Evolutionary conservation across 805 yeast species (phyloP).

Genomic region (Zygosaccharomyces kombuchaensis): DNA sequence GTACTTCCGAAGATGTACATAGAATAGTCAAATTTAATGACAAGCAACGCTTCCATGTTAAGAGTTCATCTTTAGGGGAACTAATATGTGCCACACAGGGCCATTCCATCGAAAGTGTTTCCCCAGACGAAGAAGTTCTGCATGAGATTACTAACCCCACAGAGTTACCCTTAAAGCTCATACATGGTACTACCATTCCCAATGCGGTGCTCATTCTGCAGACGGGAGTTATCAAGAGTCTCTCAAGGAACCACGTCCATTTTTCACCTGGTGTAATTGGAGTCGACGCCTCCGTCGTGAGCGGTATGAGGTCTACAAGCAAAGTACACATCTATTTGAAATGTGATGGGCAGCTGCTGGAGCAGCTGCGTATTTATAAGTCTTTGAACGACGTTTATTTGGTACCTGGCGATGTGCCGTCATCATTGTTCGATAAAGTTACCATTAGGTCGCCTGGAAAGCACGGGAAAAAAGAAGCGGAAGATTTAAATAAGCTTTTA

Average conservation of each 20-base stretch:
- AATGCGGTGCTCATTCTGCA: constrained; percentile 47
- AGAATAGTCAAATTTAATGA: constrained; percentile 60
- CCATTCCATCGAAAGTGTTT: constrained; percentile 56
- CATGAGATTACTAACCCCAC: constrained; percentile 34
- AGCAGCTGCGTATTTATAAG: constrained; percentile 43
- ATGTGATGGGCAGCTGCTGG: constrained; percentile 41
- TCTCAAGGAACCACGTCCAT: constrained; percentile 85
- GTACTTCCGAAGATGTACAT: constrained; percentile 54
- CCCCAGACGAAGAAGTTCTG: constrained; percentile 41
- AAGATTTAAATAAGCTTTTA: constrained; percentile 3
- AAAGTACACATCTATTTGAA: constrained; percentile 62
- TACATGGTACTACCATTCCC: constrained; percentile 72
- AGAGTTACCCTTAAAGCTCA: constrained; percentile 49
- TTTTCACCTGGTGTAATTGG: constrained; percentile 59
- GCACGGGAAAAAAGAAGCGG: neutral
- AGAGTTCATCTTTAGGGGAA: constrained; percentile 16
- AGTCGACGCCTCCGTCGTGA: constrained; percentile 44
- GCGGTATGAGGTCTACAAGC: constrained; percentile 65
- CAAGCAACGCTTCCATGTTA: constrained; percentile 65
- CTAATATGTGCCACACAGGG: constrained; percentile 90
- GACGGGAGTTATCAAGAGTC: constrained; percentile 55
- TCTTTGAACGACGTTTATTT: constrained; percentile 75
- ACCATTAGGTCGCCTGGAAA: constrained; percentile 10
- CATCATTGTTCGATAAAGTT: constrained; percentile 24
- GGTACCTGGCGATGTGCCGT: constrained; percentile 49